Base-by-base conservation (phyloP, 192 early-diverging fungal species). In the Coemansia reversa region DNA sequence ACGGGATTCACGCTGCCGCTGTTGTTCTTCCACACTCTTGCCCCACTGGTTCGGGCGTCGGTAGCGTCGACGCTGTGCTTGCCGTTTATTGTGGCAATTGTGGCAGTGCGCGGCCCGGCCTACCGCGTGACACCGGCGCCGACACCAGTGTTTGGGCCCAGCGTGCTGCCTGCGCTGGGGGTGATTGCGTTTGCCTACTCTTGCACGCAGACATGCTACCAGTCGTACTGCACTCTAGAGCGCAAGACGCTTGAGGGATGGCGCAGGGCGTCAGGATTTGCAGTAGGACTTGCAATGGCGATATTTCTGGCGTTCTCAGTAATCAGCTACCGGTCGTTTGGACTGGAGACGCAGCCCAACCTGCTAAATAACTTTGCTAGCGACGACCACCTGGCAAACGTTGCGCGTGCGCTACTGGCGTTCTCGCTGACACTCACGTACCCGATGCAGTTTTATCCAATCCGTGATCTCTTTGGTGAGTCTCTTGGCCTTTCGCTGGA, bases 121-220 rank as follows among this genome's bases (percentile, higher is more conserved):
- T 88, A 87, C 30, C 28, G 22, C 51, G 65, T 76, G 18, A 65
- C 67, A 12, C 75, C 82, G 7, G 84, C 83, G 50, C 83, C 85
- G 0, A 76, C 74, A 20, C 74, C 74, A 1, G 72, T 76, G 27
- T 79, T 85, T 33, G 88, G 88, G 5, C 67, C 80, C 32, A 86
- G 86, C 74, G 72, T 86, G 24, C 60, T 90, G 53, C 82, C 86
- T 0, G 85, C 87, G 0, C 65, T 88, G 20, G 88, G 87, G 49
- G 83, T 88, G 54, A 87, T 88, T 70, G 83, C 87, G 0, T 90
- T 90, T 60, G 86, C 88, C 3, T 88, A 86, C 72, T 79, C 85
- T 14, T 87, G 85, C 30, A 66, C 86, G 22, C 88, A 90, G 57
- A 84, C 86, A 23, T 81, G 79, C 14, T 87, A 83, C 58, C 76